Percentiles rank a stretch among this genome's conserved stretches.
Conservation (phyloP, 352 stramenopile species). For the Globisporangium spinosum region DNA sequence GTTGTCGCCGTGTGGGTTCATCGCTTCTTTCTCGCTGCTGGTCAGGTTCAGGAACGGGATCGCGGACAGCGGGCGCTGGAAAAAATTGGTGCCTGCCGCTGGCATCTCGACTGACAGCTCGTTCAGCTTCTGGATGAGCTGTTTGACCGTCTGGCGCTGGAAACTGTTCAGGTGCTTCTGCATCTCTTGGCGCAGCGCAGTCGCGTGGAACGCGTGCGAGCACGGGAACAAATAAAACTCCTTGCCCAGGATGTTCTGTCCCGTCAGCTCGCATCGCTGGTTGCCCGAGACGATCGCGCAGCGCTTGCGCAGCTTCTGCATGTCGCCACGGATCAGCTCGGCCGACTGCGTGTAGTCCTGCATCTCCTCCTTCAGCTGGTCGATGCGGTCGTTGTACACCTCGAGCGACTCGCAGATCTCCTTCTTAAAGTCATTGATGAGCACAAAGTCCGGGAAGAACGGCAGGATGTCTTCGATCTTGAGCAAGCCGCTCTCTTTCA, state of each 20-base stretch:
- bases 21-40: constrained; percentile 67
- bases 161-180: constrained; percentile 87
- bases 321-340: constrained; percentile 87
- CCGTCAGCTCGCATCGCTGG: constrained; percentile 87
- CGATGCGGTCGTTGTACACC: constrained; percentile 89
- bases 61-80: constrained; percentile 55
- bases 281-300: constrained; percentile 85
- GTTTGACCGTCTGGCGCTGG: constrained; percentile 87
- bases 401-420: constrained; percentile 92
- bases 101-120: constrained; percentile 80
- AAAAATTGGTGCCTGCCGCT: constrained; percentile 60
- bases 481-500: constrained; percentile 85
- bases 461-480: constrained; percentile 94
- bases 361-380: constrained; percentile 92
- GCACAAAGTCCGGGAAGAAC: constrained; percentile 94
- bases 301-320: constrained; percentile 85
- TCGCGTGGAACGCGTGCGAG: constrained; percentile 91
- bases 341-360: constrained; percentile 90
- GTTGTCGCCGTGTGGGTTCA: constrained; percentile 43
- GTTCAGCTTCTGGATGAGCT: constrained; percentile 86
- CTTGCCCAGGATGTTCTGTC: constrained; percentile 84
- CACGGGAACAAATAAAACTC: constrained; percentile 95
- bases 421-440: constrained; percentile 95
- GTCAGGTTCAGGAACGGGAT: constrained; percentile 68
- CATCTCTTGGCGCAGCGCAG: constrained; percentile 87